Percentiles rank a stretch among this genome's conserved stretches.
Evolutionary conservation across 257 asterid genomes (phyloP).

Genomic region (Echium plantagineum): DNA sequence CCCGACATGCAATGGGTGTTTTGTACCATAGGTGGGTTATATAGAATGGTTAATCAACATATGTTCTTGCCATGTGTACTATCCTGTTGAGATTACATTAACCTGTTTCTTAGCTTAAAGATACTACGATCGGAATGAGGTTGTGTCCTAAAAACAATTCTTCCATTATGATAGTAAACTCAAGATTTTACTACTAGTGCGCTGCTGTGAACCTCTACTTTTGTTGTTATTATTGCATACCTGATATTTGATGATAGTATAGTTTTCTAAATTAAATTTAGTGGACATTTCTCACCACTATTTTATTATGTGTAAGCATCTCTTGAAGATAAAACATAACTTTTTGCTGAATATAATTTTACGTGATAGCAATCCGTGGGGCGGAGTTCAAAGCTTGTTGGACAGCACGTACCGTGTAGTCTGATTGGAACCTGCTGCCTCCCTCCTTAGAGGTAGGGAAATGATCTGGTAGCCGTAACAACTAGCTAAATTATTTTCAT

Average conservation of each 20-base stretch:
- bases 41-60: neutral
- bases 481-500: too few species aligned
- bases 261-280: neutral
- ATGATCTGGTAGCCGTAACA: too few species aligned
- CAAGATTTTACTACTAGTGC: neutral
- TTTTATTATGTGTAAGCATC: neutral
- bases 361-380: too few species aligned
- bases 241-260: neutral
- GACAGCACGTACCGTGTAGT: too few species aligned
- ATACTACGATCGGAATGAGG: neutral
- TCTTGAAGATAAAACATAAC: conserved; percentile 8
- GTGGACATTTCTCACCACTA: neutral
- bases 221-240: neutral
- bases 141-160: neutral
- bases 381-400: too few species aligned
- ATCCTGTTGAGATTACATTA: too few species aligned
- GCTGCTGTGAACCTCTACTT: too few species aligned
- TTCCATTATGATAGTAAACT: neutral
- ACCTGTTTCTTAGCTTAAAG: neutral
- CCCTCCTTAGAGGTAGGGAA: too few species aligned
- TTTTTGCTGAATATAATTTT: conserved; percentile 12
- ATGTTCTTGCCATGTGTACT: neutral
- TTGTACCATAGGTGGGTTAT: neutral
- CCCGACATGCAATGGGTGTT: neutral
- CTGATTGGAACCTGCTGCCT: too few species aligned